Conservation (phyloP, 2,329 filamentous ascomycete genomes). For the Plenodomus lindquistii region DNA sequence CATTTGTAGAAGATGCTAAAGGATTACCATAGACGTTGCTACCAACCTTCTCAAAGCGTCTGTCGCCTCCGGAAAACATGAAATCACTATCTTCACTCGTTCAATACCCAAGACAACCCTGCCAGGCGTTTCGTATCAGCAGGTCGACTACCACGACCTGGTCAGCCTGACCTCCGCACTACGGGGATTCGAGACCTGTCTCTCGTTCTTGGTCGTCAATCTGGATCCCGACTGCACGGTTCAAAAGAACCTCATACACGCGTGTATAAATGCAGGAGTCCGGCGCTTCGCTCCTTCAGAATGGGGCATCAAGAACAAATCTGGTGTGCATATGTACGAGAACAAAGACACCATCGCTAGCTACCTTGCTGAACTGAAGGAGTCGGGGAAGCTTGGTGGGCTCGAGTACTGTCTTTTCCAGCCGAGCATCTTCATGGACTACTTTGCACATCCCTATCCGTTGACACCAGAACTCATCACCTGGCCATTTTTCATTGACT, state of each 20-base stretch:
- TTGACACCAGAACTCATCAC: constrained; percentile 51
- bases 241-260: constrained; percentile 40
- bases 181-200: constrained; percentile 52
- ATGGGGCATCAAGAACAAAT: constrained; percentile 33
- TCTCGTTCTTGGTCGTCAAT: constrained; percentile 49
- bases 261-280: constrained; percentile 34
- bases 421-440: constrained; percentile 59
- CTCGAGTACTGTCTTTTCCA: constrained; percentile 63
- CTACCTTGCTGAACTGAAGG: constrained; percentile 55
- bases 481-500: constrained; percentile 41
- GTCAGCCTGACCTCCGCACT: constrained; percentile 46
- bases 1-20: background rate
- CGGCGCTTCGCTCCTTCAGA: constrained; percentile 37
- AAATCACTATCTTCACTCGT: constrained; percentile 57
- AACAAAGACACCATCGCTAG: constrained; percentile 56
- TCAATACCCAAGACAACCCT: constrained; percentile 25
- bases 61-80: constrained; percentile 54
- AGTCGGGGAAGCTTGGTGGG: constrained; percentile 53
- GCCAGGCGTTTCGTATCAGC: constrained; percentile 46
- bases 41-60: constrained; percentile 58
- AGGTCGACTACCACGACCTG: constrained; percentile 52
- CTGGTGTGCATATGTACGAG: constrained; percentile 53
- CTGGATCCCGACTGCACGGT: constrained; percentile 25
- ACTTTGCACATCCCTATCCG: constrained; percentile 56
- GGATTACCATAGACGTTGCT: constrained; percentile 52